Conservation (phyloP, 495 filamentous ascomycete genomes). For the Talaromyces stipitatus region DNA sequence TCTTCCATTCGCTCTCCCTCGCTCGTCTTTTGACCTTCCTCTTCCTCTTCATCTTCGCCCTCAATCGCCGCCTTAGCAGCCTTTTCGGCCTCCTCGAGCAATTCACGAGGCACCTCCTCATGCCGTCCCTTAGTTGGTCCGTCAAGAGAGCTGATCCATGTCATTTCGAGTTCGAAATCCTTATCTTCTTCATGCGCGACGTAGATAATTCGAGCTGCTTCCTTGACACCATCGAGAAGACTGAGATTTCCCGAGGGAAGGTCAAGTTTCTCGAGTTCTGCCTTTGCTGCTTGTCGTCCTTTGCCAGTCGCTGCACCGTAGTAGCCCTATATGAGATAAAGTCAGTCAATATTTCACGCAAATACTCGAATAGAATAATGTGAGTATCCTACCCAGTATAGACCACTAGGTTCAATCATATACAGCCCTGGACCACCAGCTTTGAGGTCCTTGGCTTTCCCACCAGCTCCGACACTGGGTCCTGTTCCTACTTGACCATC, state of each 20-base stretch:
- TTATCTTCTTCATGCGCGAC: constrained; percentile 96
- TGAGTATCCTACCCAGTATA: constrained; percentile 67
- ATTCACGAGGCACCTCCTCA: constrained; percentile 80
- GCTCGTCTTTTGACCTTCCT: constrained; percentile 48
- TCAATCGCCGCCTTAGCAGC: constrained; percentile 66
- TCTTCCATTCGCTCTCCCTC: constrained; percentile 70
- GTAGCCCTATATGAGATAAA: constrained; percentile 56
- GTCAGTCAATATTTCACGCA: constrained; percentile 9
- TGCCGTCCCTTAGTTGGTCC: constrained; percentile 89
- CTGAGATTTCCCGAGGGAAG: constrained; percentile 69
- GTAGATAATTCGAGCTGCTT: constrained; percentile 94
- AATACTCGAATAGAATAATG: background rate
- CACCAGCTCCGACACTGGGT: constrained; percentile 68
- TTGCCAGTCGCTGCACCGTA: constrained; percentile 97
- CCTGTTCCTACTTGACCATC: constrained; percentile 83
- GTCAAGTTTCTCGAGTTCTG: constrained; percentile 95
- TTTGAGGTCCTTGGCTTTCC: constrained; percentile 64
- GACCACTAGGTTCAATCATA: constrained; percentile 96
- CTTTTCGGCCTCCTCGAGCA: constrained; percentile 85
- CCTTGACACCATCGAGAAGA: constrained; percentile 82
- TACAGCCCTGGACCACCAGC: constrained; percentile 87
- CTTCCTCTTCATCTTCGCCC: constrained; percentile 66
- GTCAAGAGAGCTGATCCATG: constrained; percentile 77
- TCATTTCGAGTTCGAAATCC: constrained; percentile 99
- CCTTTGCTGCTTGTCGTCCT: constrained; percentile 90